phyloP scores from a whole-genome alignment of 352 stramenopile genomes.

The Aphanomyces cochlioides region DNA sequence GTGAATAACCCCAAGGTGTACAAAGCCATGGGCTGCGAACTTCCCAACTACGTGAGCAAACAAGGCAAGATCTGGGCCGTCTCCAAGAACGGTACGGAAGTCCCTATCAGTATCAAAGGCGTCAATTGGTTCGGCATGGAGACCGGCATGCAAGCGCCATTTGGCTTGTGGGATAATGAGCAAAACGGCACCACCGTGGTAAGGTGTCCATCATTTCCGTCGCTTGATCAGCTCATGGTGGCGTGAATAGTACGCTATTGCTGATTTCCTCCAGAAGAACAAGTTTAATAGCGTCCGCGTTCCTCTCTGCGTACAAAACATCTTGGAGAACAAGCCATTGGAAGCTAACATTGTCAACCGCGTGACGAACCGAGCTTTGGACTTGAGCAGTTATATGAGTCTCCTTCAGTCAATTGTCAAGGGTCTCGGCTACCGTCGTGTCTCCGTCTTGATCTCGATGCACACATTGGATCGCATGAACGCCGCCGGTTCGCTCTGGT shows the following conservation, averaged over 20 bases:
- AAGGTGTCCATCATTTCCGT: background rate
- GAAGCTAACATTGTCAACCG: constrained; percentile 29
- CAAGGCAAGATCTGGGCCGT: constrained; percentile 57
- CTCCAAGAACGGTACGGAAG: constrained; percentile 46
- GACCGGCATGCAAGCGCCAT: constrained; percentile 28
- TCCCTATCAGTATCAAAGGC: constrained; percentile 56
- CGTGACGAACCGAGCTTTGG: constrained; percentile 33
- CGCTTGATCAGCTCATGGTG: background rate
- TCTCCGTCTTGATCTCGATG: constrained; percentile 48
- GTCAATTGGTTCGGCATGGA: constrained; percentile 60
- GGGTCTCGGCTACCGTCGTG: constrained; percentile 29
- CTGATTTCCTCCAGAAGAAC: constrained; percentile 41
- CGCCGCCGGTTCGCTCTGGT: constrained; percentile 42
- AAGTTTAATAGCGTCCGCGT: constrained; percentile 48
- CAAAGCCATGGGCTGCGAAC: constrained; percentile 43
- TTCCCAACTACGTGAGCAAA: constrained; percentile 69
- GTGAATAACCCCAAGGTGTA: constrained; percentile 75
- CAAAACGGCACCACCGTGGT: constrained; percentile 34
- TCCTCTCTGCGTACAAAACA: constrained; percentile 35
- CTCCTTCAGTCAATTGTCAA: constrained; percentile 33
- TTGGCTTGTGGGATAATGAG: constrained; percentile 33
- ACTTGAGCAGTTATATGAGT: constrained; percentile 27
- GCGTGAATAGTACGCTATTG: constrained; percentile 37
- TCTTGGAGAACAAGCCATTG: constrained; percentile 31
- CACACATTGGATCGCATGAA: constrained; percentile 40